Evolutionary conservation across 331 rosid species (phyloP), one percentile per base, ranked within the genome.

Genomic region (Pyracantha coccinea): DNA sequence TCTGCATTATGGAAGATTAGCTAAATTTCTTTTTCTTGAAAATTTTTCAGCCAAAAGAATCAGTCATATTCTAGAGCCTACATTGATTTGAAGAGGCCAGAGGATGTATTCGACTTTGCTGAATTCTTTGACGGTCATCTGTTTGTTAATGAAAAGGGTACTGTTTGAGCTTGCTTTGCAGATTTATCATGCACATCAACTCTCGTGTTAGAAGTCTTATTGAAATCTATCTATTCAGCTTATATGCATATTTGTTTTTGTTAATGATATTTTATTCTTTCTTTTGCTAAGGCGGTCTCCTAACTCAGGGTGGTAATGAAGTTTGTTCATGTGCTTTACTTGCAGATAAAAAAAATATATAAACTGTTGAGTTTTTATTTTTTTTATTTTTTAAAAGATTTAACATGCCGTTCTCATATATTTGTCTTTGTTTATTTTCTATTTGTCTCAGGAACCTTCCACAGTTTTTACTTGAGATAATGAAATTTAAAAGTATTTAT

Each of bases 61-160:
- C 89, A 80, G 74, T 85, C 77, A 32, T 77, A 87, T 84, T 87
- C 97, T 23, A 85, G 97, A 78, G 98, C 97, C 0, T 93, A 93
- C 68, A 75, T 93, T 57, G 83, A 90, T 83, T 89, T 93, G 82
- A 86, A 83, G 19, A 64, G 55, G 78, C 79, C 97, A 5, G 86
- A 79, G 35, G 98, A 91, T 75, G 98, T 93, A 74, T 60, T 87
- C 45, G 90, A 93, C 70, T 93, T 93, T 77, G 97, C 97, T 2
- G 86, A 89, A 61, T 89, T 84, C 81, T 90, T 93, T 76, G 78
- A 85, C 68, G 93, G 98, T 17, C 98, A 87, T 58, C 83, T 88
- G 78, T 93, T 93, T 77, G 98, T 93, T 75, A 93, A 90, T 75
- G 97, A 93, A 78, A 89, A 86, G 81, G 97, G 97, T 92, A 68